These are phyloP conservation scores for Ustilago esculenta DNA, from an alignment of 1,284 basidiomycete species.

Conservation along the genomic window DNA sequence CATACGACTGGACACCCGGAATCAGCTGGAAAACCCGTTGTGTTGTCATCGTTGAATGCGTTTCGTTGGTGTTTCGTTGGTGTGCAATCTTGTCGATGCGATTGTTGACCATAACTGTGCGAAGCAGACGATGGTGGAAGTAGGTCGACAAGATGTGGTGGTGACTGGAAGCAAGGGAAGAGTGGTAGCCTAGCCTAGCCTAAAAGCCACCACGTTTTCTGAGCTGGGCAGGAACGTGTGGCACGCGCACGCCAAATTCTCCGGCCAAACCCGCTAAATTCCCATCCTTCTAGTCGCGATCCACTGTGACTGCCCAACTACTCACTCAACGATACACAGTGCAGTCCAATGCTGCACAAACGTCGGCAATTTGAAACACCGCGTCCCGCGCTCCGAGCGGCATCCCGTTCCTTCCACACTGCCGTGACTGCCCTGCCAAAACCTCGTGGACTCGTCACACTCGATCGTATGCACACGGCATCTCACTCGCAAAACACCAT, in stretches of 20 bases:
- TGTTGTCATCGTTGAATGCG: neutral
- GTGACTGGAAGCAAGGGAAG: too few relatives aligned
- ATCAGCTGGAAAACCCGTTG: slow-evolving; percentile 51
- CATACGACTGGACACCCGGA: slow-evolving; percentile 64
- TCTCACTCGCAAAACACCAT: too few relatives aligned
- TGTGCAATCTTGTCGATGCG: slow-evolving; percentile 6
- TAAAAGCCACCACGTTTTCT: too few relatives aligned
- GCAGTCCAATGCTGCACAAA: too few relatives aligned
- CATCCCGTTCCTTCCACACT: slow-evolving; percentile 5
- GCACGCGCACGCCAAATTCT: neutral
- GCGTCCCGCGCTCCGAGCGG: slow-evolving; percentile 29
- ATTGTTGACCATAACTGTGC: neutral
- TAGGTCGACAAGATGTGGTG: neutral
- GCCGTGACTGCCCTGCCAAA: too few relatives aligned
- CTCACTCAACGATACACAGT: too few relatives aligned
- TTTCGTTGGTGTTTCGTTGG: slow-evolving; percentile 1
- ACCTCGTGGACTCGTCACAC: too few relatives aligned
- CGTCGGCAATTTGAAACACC: slow-evolving; percentile 26
- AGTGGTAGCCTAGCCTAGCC: too few relatives aligned
- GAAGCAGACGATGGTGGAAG: neutral
- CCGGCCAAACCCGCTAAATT: neutral
- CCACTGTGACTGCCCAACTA: too few relatives aligned
- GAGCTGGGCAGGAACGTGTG: too few relatives aligned
- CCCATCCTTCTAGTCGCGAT: neutral
- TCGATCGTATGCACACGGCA: too few relatives aligned